Percentiles rank a stretch among this genome's conserved stretches.
Conservation (phyloP, 371 early-diverging fungal species). For the Mortierella sp. region DNA sequence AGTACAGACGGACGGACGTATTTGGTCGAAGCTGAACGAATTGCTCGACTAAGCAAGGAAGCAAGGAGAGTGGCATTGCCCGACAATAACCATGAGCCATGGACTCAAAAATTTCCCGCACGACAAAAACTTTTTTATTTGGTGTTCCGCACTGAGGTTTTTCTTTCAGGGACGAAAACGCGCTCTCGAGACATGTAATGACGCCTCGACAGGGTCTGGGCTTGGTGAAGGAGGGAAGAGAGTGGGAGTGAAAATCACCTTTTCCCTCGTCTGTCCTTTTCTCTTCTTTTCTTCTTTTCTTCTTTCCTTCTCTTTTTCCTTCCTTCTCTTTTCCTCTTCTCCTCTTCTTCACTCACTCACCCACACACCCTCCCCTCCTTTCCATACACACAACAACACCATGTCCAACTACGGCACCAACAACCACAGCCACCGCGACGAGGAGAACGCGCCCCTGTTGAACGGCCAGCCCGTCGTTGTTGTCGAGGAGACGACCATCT, state of each 20-base stretch:
- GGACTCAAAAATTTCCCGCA: neutral
- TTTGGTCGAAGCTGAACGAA: neutral
- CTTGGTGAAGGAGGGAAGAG: neutral
- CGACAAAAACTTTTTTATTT: neutral
- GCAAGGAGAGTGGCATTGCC: neutral
- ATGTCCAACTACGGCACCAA: slow-evolving; percentile 57
- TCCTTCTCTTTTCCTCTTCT: slow-evolving; percentile 4
- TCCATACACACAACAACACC: neutral
- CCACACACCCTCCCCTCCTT: neutral
- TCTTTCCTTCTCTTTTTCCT: slow-evolving; percentile 9
- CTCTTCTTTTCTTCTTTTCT: neutral
- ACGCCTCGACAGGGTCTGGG: neutral
- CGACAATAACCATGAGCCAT: neutral
- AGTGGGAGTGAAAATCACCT: neutral
- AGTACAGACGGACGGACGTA: neutral
- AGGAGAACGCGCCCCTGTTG: slow-evolving; percentile 40
- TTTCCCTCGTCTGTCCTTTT: neutral
- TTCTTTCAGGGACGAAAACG: neutral
- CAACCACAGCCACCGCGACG: slow-evolving; percentile 41
- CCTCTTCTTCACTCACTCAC: slow-evolving; percentile 4
- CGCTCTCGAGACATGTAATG: neutral
- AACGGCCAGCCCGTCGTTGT: slow-evolving; percentile 42
- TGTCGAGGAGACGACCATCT: slow-evolving; percentile 46
- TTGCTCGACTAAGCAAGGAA: neutral
- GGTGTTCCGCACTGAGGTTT: neutral